Conservation (phyloP, 441 rosid genomes). For the Gossypium aridum region DNA sequence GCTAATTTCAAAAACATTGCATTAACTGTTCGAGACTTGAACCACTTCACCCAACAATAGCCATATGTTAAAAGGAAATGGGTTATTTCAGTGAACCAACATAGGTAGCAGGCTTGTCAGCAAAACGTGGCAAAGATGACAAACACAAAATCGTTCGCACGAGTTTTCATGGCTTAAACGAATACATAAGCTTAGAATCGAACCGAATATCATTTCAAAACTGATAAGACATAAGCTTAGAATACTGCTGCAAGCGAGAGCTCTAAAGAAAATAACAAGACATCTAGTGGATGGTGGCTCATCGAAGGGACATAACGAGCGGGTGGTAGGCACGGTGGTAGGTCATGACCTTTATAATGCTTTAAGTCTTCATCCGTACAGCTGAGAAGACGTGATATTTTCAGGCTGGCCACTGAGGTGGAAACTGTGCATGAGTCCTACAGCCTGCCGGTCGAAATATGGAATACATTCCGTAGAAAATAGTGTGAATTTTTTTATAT, state of each 20-base stretch:
- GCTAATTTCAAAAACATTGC: no score
- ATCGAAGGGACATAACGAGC: conserved; percentile 96
- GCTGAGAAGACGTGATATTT: conserved; percentile 91
- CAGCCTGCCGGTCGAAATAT: conserved; percentile 98
- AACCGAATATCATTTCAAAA: background rate
- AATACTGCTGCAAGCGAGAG: background rate
- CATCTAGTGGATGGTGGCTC: conserved; percentile 83
- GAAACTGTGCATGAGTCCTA: conserved; percentile 93
- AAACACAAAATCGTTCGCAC: background rate
- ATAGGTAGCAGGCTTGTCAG: background rate
- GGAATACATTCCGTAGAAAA: conserved; percentile 92
- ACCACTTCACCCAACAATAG: no score
- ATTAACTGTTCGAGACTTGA: no score
- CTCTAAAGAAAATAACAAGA: background rate
- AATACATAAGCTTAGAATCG: background rate
- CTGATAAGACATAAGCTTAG: background rate
- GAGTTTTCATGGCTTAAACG: background rate
- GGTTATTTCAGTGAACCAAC: background rate
- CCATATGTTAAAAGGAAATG: background rate
- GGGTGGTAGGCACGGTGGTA: conserved; percentile 95
- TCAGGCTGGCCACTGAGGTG: conserved; percentile 90
- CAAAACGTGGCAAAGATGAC: background rate
- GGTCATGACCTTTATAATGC: conserved; percentile 74
- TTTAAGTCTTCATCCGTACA: conserved; percentile 84
- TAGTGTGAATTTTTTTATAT: conserved; percentile 72